Conservation (phyloP, 495 filamentous ascomycete species). For the Penicillium coprophilum region DNA sequence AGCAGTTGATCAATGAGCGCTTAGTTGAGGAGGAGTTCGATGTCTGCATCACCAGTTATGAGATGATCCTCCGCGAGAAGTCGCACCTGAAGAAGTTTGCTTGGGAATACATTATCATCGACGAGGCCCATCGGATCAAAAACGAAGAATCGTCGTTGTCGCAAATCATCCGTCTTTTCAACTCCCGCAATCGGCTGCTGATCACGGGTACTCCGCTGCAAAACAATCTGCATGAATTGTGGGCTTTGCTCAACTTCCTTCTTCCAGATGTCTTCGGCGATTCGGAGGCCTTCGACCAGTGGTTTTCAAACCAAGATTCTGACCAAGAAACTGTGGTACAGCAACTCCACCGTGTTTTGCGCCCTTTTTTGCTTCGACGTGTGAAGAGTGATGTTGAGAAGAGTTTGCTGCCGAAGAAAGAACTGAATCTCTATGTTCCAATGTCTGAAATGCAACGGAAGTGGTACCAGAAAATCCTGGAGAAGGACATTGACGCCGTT, state of each 20-base stretch:
- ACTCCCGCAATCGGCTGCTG: slow-evolving; percentile 89
- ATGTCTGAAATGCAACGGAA: slow-evolving; percentile 99
- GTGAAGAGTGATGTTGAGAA: slow-evolving; percentile 99
- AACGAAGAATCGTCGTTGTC: slow-evolving; percentile 97
- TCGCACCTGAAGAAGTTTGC: slow-evolving; percentile 94
- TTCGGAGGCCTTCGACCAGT: slow-evolving; percentile 95
- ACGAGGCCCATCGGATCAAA: slow-evolving; percentile 98
- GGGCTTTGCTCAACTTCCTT: slow-evolving; percentile 96
- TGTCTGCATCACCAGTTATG: slow-evolving; percentile 92
- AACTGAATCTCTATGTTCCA: slow-evolving; percentile 93
- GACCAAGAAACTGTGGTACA: slow-evolving; percentile 97
- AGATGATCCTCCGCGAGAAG: slow-evolving; percentile 96
- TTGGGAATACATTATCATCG: slow-evolving; percentile 99
- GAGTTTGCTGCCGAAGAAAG: slow-evolving; percentile 95
- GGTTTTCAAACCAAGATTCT: slow-evolving; percentile 86
- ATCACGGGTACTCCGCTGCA: slow-evolving; percentile 98
- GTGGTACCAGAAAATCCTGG: slow-evolving; percentile 98
- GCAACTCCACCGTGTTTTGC: slow-evolving; percentile 89
- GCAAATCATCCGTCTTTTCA: slow-evolving; percentile 95
- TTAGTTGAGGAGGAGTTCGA: slow-evolving; percentile 90
- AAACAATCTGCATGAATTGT: slow-evolving; percentile 99
- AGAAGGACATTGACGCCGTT: slow-evolving; percentile 98
- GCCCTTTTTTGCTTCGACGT: slow-evolving; percentile 91
- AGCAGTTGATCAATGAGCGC: slow-evolving; percentile 84
- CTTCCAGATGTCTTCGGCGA: slow-evolving; percentile 98